Evolutionary conservation across 148 eudicot genomes (phyloP).

Genomic region (Diospyros lotus): DNA sequence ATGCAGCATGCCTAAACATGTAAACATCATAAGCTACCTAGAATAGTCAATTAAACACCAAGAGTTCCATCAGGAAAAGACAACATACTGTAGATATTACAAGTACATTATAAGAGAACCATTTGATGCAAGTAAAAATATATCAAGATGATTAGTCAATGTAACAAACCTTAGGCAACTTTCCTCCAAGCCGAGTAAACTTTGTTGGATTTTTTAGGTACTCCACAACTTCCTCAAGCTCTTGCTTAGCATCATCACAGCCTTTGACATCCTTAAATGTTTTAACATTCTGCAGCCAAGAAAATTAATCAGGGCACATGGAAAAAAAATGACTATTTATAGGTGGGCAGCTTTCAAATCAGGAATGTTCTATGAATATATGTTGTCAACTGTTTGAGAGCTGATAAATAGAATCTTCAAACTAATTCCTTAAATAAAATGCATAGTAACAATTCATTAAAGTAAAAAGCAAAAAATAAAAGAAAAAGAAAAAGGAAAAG

Average conservation of each 20-base stretch:
- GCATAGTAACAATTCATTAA: not conserved
- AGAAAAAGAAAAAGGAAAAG: not conserved
- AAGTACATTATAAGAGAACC: not conserved
- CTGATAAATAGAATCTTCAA: not conserved
- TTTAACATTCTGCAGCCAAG: constrained; percentile 69
- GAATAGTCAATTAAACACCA: not conserved
- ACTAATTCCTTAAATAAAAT: not conserved
- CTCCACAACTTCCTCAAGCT: constrained; percentile 98
- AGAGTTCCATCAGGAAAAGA: not conserved
- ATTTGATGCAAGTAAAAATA: not conserved
- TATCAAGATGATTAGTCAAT: constrained; percentile 2
- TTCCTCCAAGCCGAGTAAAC: constrained; percentile 94
- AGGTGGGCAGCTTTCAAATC: constrained; percentile 3
- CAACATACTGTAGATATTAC: not conserved
- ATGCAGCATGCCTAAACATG: not conserved
- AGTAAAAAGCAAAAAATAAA: not conserved
- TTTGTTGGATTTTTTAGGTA: constrained; percentile 88
- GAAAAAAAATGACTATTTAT: not conserved
- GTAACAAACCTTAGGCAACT: constrained; percentile 87
- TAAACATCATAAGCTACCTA: not conserved
- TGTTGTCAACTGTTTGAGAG: not conserved
- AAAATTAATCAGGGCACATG: constrained; percentile 12
- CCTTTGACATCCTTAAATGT: constrained; percentile 99
- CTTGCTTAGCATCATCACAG: constrained; percentile 99
- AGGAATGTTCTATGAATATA: not conserved